Evolutionary conservation across 768 basidiomycete species (phyloP), one percentile per base, ranked within the genome.

Genomic region (Tricholoma furcatifolium): DNA sequence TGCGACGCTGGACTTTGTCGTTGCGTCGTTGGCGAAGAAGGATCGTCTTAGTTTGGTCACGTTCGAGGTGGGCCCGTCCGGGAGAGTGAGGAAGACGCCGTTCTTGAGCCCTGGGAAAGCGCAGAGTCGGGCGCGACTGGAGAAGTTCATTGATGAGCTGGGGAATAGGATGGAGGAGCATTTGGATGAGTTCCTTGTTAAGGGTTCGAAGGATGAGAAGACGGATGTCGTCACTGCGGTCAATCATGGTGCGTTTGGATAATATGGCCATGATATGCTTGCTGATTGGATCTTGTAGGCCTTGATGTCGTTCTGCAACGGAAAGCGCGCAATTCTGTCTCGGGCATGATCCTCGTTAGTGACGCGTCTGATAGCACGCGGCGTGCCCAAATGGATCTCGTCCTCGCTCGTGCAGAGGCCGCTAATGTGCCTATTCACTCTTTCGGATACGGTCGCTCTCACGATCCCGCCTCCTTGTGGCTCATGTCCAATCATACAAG

Each of bases 171-270:
- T 68, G 56, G 75, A 76, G 1, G 76, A 79, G 20, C 58, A 52
- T 27, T 65, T 70, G 50, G 77, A 78, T 55, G 71, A 78, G 41
- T 87, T 85, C 54, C 68, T 87, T 66, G 83, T 91, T 17, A 76
- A 84, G 54, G 84, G 84, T 12, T 83, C 83, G 53, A 87, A 87
- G 65, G 95, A 98, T 15, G 95, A 98, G 70, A 91, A 94, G 71
- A 92, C 92, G 23, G 96, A 97, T 67, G 96, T 99, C 15, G 93
- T 98, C 20, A 96, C 95, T 10, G 97, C 95, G n/a, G 92, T 98
- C 52, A 99, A 99, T 67, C 88, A 96, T 62, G 93, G 91, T 87
- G 48, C 42, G 72, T 30, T 44, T 11, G 44, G 10, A 15, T 43
- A n/a, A 32, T 21, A 47, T 20, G 12, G 6, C 27, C 31, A 43